Evolutionary conservation across 495 filamentous ascomycete species (phyloP).

Genomic region (Lasiosphaeris hirsuta): DNA sequence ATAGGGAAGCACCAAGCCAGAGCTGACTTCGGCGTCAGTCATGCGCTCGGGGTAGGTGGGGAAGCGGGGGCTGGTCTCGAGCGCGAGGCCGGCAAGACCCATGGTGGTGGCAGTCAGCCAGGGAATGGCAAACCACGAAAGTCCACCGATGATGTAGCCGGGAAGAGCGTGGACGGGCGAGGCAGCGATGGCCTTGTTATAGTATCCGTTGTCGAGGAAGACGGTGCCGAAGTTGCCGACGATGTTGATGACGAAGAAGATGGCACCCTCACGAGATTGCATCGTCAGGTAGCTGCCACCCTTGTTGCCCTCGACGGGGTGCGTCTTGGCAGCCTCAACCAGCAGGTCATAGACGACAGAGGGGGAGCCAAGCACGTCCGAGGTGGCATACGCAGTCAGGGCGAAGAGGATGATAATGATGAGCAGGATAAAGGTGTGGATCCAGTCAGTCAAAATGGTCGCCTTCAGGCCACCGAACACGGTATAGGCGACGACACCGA

Average conservation of each 20-base stretch:
- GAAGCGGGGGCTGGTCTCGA: conserved; percentile 72
- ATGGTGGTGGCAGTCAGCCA: conserved; percentile 92
- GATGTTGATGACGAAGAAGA: conserved; percentile 93
- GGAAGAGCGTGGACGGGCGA: conserved; percentile 85
- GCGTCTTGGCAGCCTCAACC: conserved; percentile 60
- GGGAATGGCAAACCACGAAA: conserved; percentile 94
- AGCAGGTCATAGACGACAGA: conserved; percentile 77
- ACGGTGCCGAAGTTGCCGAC: conserved; percentile 81
- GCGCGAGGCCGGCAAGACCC: conserved; percentile 83
- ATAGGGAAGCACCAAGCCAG: conserved; percentile 84
- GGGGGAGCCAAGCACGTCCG: conserved; percentile 73
- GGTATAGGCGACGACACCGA: conserved; percentile 80
- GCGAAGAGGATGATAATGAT: conserved; percentile 90
- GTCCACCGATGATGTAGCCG: conserved; percentile 86
- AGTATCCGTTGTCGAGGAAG: conserved; percentile 80
- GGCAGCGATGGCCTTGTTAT: conserved; percentile 95
- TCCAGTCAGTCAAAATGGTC: conserved; percentile 50
- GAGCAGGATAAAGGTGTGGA: conserved; percentile 84
- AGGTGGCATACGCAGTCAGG: conserved; percentile 79
- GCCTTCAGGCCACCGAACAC: conserved; percentile 51
- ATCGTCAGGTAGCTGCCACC: conserved; percentile 88
- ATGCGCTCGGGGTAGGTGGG: conserved; percentile 72
- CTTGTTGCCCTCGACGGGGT: conserved; percentile 84
- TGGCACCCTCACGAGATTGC: conserved; percentile 78
- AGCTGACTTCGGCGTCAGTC: conserved; percentile 69